A percentile compares a stretch with the other conserved stretches of the same genome.
These are phyloP conservation scores for Teunomyces panamensis DNA, from an alignment of 805 yeast species.

Conservation along the genomic window DNA sequence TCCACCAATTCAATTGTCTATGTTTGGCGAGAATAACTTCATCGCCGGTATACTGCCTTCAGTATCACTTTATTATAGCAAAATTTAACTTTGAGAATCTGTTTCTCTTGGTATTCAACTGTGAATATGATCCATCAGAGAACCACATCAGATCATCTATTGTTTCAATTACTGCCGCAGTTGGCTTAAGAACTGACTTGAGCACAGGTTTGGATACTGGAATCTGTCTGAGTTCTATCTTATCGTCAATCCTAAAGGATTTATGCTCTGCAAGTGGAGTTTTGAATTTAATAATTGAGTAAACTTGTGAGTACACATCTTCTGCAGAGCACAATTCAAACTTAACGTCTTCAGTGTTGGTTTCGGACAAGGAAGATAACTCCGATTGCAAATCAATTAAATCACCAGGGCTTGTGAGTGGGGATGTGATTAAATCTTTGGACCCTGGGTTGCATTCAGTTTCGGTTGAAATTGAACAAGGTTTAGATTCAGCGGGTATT, in stretches of 20 bases:
- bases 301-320: neutral
- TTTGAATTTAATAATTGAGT: neutral
- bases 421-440: neutral
- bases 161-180: neutral
- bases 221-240: neutral
- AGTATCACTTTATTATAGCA: neutral
- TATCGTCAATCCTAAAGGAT: neutral
- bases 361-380: neutral
- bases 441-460: neutral
- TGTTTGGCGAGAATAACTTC: neutral
- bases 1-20: neutral
- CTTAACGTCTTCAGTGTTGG: neutral
- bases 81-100: neutral
- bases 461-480: neutral
- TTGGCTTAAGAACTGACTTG: neutral
- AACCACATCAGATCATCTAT: neutral
- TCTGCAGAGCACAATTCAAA: neutral
- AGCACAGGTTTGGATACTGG: neutral
- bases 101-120: neutral
- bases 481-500: too few species aligned
- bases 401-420: neutral
- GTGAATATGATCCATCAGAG: neutral
- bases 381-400: neutral
- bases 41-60: neutral
- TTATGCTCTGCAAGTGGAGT: neutral